Base-by-base conservation (phyloP, 768 basidiomycete genomes). In the Tylopilus vinaceipallidus region DNA sequence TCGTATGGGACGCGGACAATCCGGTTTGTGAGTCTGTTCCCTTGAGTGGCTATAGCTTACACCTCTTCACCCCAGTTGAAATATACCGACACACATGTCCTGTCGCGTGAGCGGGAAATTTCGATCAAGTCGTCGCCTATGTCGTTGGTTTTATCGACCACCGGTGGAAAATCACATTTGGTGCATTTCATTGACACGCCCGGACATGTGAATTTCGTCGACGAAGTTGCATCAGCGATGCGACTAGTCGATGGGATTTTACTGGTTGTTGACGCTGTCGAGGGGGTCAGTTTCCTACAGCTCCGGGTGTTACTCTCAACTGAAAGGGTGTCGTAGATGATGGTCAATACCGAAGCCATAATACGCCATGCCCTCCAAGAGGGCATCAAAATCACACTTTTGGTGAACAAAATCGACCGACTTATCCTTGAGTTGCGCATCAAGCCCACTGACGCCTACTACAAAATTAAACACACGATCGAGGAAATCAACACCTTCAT, bases 381-480 rank as follows among this genome's bases (percentile, higher is more conserved):
- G 71, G 80, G 82, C 47, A 74, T 94, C 62, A 88, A 90, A 76
- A 87, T 94, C 54, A 92, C 89, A 8, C 81, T 99, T 39, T 85
- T 99, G 29, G 81, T 99, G 55, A 99, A 99, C 77, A 99, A 99
- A 77, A 86, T 99, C 63, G 97, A 99, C 71, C 81, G 97, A 47
- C 81, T 99, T 43, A 98, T 98, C 55, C 82, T 99, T 47, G 97
- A 99, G 71, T 76, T 99, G 49, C 85, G 97, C 39, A 85, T 99
- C 63, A 95, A 95, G 62, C 97, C 97, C 47, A 74, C 85, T 35
- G 97, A 99, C 61, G 97, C 97, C 0, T 99, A 91, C 75, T 98
- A 95, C 75, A 99, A 99, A 77, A 92, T 99, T 57, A 95, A 92
- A 69, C 95, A 98, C 66, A 98, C 95, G 2, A 95, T 99, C 47